Evolutionary conservation across 129 eudicot species (phyloP), one percentile per base, ranked within the genome.

Genomic region (Arctium lappa): DNA sequence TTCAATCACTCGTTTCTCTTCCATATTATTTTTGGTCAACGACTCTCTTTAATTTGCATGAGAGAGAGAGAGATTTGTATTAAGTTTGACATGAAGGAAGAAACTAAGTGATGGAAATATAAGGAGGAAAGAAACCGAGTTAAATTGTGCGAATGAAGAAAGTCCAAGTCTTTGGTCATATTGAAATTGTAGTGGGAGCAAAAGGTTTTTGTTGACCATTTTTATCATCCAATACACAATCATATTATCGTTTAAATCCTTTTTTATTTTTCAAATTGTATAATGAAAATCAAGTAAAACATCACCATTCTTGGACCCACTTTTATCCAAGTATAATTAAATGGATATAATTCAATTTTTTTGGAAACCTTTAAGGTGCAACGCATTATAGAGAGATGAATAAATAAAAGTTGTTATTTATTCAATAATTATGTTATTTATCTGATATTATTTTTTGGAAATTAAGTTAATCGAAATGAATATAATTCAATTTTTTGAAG

Each of bases 51-150:
- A 31, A 39, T 39, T 74, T 30, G 39, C 36, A 22, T 70, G 50
- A 73, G 40, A 30, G 32, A 40, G 81, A 42, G 18, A 34, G 15
- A 80, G 39, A 10, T 44, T 15, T 39, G 77, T 31, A 10, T 40
- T 1, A 9, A 15, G 70, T 66, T 85, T 74, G n/a, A 81, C 74
- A 56, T 81, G 50, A 42, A 79, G 27, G 66, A 37, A 22, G 63
- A 33, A 34, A 79, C 16, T 65, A 60, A 60, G 68, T 66, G 40
- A 76, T 77, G 75, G 46, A 69, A 74, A 38, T 37, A 84, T 48
- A 71, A 68, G 11, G 80, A 80, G 84, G 62, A 31, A 60, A 85
- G 85, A 84, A 82, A 76, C 70, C 85, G 85, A 82, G 87, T 79
- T 71, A 48, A 82, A 50, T 75, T 75, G 38, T 13, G 13, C 18